Evolutionary conservation across 805 yeast genomes (phyloP), one percentile per base, ranked within the genome.

Genomic region (Kodamaea leandrae): DNA sequence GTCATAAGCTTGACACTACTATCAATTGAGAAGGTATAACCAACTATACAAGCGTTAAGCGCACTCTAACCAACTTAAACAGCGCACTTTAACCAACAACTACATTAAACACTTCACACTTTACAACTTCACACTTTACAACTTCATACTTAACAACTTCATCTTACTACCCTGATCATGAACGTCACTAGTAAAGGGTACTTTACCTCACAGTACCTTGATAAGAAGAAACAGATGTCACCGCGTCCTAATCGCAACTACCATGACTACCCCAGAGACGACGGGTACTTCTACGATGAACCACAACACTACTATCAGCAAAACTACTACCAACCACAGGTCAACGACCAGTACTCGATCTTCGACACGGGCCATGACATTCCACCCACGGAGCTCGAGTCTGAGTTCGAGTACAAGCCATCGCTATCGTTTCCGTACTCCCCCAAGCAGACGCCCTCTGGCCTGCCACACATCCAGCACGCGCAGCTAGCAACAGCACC

Each of bases 161-260:
- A 7, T 9, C n/a, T n/a, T n/a, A n/a, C n/a, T n/a, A n/a, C n/a
- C n/a, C n/a, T n/a, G n/a, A n/a, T 6, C 14, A 67, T 68, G 73
- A 68, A 67, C 47, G 72, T 66, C 29, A 60, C 72, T 4, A 59
- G 56, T n/a, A 57, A 60, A 32, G 74, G 70, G n/a, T 68, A 68
- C 53, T 68, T 52, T 42, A 58, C 73, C 19, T 47, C 62, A 5
- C 60, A 60, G 29, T 68, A 65, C 47, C 57, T 68, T 12, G 66
- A 63, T 40, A 50, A 50, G 32, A 44, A 39, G 41, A 38, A 39
- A 23, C 47, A 39, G 18, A 24, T 28, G 14, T 36, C 52, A 14
- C 45, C 43, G 9, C 34, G 38, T 12, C n/a, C 21, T 17, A 9
- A 25, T 24, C 25, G 26, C 28, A 20, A 13, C 18, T 32, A 32